Evolutionary conservation across 2,329 filamentous ascomycete genomes (phyloP), one percentile per base, ranked within the genome.

Genomic region (Akanthomyces muscarius): DNA sequence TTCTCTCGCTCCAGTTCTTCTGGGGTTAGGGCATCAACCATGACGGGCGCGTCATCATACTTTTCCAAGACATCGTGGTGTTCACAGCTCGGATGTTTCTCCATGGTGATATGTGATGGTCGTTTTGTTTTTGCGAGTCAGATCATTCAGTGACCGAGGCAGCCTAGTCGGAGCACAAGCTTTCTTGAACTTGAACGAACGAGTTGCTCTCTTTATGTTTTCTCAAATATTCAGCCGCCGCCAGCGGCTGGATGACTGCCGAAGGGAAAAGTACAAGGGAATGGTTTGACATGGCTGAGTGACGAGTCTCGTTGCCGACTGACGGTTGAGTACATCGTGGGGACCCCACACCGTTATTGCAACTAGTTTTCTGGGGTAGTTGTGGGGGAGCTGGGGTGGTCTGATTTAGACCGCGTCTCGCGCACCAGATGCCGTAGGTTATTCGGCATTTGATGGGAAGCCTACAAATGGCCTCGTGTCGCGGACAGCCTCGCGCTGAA

Each of bases 1-100:
- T 60, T 53, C 48, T 63, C 62, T 7, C 4, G 52, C 38, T 55
- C 52, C 8, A 55, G 23, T 11, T 55, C 52, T 10, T 58, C 55
- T 8, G 52, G 23, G 5, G 52, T 55, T 14, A 55, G 25, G 7
- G 52, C 13, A n/a, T 13, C 18, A 42, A 42, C 52, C 38, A 44
- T 30, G 36, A 30, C 36, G 7, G 52, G 28, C 6, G 36, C 3
- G 36, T 42, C 16, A 2, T 55, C 23, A 8, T 21, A 28, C 6
- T 21, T 42, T 4, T 55, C 38, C 14, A 44, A n/a, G 36, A 55
- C 52, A 55, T 55, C 36, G 23, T 55, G 52, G 23, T 55, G 52
- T 16, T 55, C 52, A 11, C 10, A 54, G 8, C 23, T 42, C 13
- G 14, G 33, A 2, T 55, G 36, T 14, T 55, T 55, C 16, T 55